phyloP scores from a whole-genome alignment of 2,329 filamentous ascomycete genomes.

The Apiospora pterosperma region DNA sequence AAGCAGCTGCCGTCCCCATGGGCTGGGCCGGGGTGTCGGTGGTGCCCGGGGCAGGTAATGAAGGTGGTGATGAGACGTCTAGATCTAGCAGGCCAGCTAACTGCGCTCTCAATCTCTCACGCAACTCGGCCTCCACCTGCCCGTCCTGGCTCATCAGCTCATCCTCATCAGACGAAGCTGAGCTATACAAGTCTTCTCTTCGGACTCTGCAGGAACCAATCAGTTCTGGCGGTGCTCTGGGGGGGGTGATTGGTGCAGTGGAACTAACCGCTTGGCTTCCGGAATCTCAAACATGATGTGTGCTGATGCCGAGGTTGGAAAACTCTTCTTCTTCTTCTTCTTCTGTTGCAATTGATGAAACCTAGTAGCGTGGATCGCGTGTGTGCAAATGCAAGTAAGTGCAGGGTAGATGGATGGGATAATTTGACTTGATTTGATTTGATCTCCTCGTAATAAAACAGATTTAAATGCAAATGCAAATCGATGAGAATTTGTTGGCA shows the following conservation, averaged over 20 bases:
- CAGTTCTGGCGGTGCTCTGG: slow-evolving; percentile 9
- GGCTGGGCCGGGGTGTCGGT: not conserved
- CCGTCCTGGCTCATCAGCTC: slow-evolving; percentile 26
- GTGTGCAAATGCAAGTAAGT: not conserved
- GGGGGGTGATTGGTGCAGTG: slow-evolving; percentile 2
- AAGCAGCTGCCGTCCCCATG: slow-evolving; percentile 3
- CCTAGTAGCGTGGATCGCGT: not conserved
- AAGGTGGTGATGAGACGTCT: slow-evolving; percentile 18
- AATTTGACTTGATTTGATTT: no score
- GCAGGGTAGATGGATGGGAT: not conserved
- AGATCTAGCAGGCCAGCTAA: slow-evolving; percentile 45
- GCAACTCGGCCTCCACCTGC: slow-evolving; percentile 33
- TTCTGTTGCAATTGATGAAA: not conserved
- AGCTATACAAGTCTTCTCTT: slow-evolving; percentile 47
- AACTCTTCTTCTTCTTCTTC: not conserved
- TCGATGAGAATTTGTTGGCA: not conserved
- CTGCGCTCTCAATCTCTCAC: slow-evolving; percentile 43
- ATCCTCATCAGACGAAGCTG: slow-evolving; percentile 17
- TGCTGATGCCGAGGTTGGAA: not conserved
- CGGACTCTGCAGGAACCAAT: slow-evolving; percentile 41
- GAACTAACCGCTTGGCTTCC: slow-evolving; percentile 47
- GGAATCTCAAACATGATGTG: slow-evolving; percentile 48
- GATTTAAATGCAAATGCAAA: no score
- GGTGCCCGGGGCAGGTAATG: not conserved
- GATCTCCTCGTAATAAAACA: no score